Conservation (phyloP, 208 protist species). For the Trypanosomatidae sp. region DNA sequence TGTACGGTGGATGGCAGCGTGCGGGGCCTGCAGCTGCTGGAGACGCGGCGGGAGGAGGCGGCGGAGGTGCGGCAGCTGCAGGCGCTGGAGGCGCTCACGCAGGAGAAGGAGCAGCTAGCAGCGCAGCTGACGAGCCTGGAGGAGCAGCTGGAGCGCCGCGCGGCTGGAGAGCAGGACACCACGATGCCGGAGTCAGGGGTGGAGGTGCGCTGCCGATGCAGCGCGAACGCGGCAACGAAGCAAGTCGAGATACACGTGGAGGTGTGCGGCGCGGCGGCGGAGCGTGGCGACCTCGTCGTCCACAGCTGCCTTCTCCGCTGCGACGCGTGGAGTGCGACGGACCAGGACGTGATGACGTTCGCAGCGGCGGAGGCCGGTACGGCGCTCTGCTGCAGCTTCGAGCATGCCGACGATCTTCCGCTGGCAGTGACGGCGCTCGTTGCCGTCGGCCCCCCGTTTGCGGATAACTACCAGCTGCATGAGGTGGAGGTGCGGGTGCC, state of each 20-base stretch:
- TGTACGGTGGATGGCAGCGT: slow-evolving; percentile 87
- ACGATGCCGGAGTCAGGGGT: slow-evolving; percentile 58
- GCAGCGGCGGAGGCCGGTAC: slow-evolving; percentile 21
- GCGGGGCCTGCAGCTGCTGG: slow-evolving; percentile 74
- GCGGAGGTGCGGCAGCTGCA: slow-evolving; percentile 57
- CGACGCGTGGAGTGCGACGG: slow-evolving; percentile 34
- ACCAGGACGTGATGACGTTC: slow-evolving; percentile 17
- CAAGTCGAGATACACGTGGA: slow-evolving; percentile 27
- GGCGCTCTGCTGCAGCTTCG: slow-evolving; percentile 59
- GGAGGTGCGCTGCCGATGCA: slow-evolving; percentile 33
- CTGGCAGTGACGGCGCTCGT: slow-evolving; percentile 65
- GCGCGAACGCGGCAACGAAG: slow-evolving; percentile 12
- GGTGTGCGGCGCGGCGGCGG: slow-evolving; percentile 19
- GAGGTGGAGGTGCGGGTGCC: slow-evolving; percentile 78
- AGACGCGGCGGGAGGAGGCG: slow-evolving; percentile 39
- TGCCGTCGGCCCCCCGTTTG: slow-evolving; percentile 66
- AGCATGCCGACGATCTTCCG: slow-evolving; percentile 54
- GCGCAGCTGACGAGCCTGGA: slow-evolving; percentile 76
- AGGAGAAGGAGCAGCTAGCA: slow-evolving; percentile 68
- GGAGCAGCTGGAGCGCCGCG: slow-evolving; percentile 41
- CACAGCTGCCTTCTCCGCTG: slow-evolving; percentile 67
- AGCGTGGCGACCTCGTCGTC: slow-evolving; percentile 56
- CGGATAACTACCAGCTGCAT: slow-evolving; percentile 81
- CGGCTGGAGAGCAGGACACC: slow-evolving; percentile 51
- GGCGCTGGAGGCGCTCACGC: slow-evolving; percentile 62